phyloP scores from a whole-genome alignment of 345 rosid species.

The Passiflora organensis region DNA sequence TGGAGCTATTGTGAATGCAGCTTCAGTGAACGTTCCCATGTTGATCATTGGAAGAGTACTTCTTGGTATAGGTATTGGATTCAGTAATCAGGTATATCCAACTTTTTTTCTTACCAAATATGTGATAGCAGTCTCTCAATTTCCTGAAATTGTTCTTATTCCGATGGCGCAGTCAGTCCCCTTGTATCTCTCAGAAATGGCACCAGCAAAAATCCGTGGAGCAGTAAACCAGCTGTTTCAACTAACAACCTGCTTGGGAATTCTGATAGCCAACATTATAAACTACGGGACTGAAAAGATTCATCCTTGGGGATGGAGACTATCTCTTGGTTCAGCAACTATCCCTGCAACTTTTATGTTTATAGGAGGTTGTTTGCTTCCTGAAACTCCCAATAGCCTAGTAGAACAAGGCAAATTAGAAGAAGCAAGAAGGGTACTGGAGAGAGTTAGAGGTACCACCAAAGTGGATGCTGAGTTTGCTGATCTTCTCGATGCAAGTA shows the following conservation, averaged over 20 bases:
- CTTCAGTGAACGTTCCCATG: slow-evolving; percentile 6
- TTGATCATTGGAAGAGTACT: slow-evolving; percentile 5
- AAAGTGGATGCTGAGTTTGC: slow-evolving; percentile 66
- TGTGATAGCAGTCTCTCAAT: neutral
- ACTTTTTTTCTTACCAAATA: neutral
- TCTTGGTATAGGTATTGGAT: slow-evolving; percentile 11
- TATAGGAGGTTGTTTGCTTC: slow-evolving; percentile 56
- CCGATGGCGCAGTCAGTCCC: slow-evolving; percentile 14
- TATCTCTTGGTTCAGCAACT: slow-evolving; percentile 63
- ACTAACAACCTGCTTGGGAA: slow-evolving; percentile 18
- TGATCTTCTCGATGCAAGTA: slow-evolving; percentile 73
- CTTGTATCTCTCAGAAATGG: slow-evolving; percentile 19
- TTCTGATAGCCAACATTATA: slow-evolving; percentile 16
- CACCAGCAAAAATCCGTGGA: slow-evolving; percentile 15
- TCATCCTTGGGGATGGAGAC: slow-evolving; percentile 80
- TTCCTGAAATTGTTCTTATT: neutral
- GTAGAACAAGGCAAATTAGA: slow-evolving; percentile 73
- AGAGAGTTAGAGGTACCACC: slow-evolving; percentile 61
- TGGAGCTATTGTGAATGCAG: slow-evolving; percentile 12
- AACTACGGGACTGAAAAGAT: slow-evolving; percentile 16
- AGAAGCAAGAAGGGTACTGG: slow-evolving; percentile 50
- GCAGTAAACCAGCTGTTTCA: slow-evolving; percentile 16
- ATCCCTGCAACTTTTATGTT: slow-evolving; percentile 71
- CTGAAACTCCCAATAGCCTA: slow-evolving; percentile 78
- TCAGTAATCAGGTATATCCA: slow-evolving; percentile 6